Evolutionary conservation across 192 early-diverging fungal genomes (phyloP), one percentile per base, ranked within the genome.

Genomic region (Gigaspora rosea): DNA sequence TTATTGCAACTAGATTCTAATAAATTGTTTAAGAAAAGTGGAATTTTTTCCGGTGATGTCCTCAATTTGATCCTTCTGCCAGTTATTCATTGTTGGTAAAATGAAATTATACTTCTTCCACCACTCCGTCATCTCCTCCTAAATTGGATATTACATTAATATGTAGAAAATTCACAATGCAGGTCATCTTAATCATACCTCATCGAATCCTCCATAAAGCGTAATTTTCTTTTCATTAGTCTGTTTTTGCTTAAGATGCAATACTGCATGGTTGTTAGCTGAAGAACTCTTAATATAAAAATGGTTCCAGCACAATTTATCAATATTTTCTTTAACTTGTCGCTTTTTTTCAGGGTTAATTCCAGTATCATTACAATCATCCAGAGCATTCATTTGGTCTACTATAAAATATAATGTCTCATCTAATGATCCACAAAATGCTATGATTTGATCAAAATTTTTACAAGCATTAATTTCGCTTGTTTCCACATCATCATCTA

Each of bases 321-420:
- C 65, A 48, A 67, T 13, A n/a, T 67, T 22, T 33, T 46, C 2
- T 67, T 33, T 67, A 67, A 67, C 33, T 67, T 67, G 9, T 47
- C 16, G 9, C 6, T 65, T 33, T 33, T 36, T 65, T 65, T 32
- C 27, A 41, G 5, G 6, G 9, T 32, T 46, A 65, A 46, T 6
- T 16, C 32, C 32, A 47, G 32, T 46, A 46, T 65, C 36, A 65
- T 47, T 32, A 36, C 8, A 9, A 22, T 74, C 54, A 74, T 74
- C 56, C 54, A 74, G 20, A 62, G 73, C 9, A 58, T 74, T 74
- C 32, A 61, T 52, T 61, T 74, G 56, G 57, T 74, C 73, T 11
- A 75, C 22, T 27, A 75, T 75, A 47, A 75, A 75, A 75, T 75
- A 75, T 75, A 63, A 52, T 8, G 0, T 46, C 11, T 57, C n/a